These are phyloP conservation scores for Ramalina peruviana DNA, from an alignment of 495 filamentous ascomycete species.

Conservation along the genomic window DNA sequence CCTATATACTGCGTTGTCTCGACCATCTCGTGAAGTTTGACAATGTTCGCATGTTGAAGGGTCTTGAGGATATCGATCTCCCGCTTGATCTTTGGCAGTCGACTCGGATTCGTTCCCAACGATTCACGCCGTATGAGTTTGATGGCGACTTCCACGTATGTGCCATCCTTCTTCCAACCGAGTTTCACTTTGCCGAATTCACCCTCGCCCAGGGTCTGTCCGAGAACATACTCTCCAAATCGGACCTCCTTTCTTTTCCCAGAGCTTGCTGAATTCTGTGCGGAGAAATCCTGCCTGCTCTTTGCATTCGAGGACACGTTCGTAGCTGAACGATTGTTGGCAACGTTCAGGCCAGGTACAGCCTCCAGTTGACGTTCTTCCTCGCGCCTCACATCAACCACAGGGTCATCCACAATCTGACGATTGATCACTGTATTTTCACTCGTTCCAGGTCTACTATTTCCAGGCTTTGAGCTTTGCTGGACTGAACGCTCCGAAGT, in stretches of 20 bases:
- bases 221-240: conserved; percentile 90
- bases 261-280: conserved; percentile 21
- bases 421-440: conserved; percentile 63
- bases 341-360: conserved; percentile 41
- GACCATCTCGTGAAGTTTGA: conserved; percentile 94
- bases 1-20: conserved; percentile 93
- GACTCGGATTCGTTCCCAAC: conserved; percentile 69
- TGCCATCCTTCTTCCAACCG: conserved; percentile 92
- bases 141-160: conserved; percentile 84
- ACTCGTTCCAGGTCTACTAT: conserved; percentile 37
- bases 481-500: conserved; percentile 35
- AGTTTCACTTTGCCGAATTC: conserved; percentile 99
- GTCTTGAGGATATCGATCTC: conserved; percentile 84
- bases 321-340: conserved; percentile 40
- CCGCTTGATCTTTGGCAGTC: conserved; percentile 91
- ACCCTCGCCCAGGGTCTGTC: conserved; percentile 93
- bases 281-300: conserved; percentile 67
- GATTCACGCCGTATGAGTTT: conserved; percentile 91
- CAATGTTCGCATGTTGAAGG: conserved; percentile 89
- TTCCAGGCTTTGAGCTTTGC: conserved; percentile 13
- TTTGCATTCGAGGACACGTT: conserved; percentile 50
- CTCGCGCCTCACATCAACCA: conserved; percentile 65
- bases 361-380: conserved; percentile 54
- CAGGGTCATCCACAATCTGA: conserved; percentile 63
- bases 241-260: conserved; percentile 59